These are phyloP conservation scores for Clitocybe nebularis DNA, from an alignment of 1,284 basidiomycete genomes.

Conservation along the genomic window DNA sequence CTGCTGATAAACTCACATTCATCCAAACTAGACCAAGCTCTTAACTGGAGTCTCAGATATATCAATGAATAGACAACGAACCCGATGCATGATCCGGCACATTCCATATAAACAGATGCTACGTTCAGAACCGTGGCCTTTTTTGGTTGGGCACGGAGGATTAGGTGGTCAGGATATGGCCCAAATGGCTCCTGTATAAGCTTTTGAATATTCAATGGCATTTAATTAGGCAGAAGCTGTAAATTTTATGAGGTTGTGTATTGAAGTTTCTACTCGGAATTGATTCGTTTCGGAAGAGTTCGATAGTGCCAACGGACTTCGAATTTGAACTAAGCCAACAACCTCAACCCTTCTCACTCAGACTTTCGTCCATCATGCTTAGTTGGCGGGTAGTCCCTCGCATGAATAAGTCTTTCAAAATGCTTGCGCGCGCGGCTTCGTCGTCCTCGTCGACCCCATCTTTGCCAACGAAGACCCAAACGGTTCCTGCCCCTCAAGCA, in stretches of 20 bases:
- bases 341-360: too few species aligned
- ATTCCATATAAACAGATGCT: conserved; percentile 15
- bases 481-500: conserved; percentile 53
- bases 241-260: too few species aligned
- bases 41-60: neutral
- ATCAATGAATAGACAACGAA: conserved; percentile 7
- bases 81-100: conserved; percentile 16
- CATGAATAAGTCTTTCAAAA: conserved; percentile 11
- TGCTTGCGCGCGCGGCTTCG: conserved; percentile 11
- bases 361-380: too few species aligned
- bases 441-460: conserved; percentile 27
- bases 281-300: too few species aligned
- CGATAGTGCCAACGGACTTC: too few species aligned
- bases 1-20: conserved; percentile 27
- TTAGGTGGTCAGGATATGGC: conserved; percentile 22
- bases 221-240: too few species aligned
- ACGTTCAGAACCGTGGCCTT: conserved; percentile 9
- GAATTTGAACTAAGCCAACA: too few species aligned
- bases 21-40: conserved; percentile 27
- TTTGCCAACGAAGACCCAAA: conserved; percentile 28
- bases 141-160: conserved; percentile 18
- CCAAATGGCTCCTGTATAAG: conserved; percentile 26
- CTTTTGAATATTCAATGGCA: conserved; percentile 11
- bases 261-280: too few species aligned
- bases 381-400: conserved; percentile 18